These are phyloP conservation scores for Xylariaceae sp. DNA, from an alignment of 2,329 filamentous ascomycete species.

Conservation along the genomic window DNA sequence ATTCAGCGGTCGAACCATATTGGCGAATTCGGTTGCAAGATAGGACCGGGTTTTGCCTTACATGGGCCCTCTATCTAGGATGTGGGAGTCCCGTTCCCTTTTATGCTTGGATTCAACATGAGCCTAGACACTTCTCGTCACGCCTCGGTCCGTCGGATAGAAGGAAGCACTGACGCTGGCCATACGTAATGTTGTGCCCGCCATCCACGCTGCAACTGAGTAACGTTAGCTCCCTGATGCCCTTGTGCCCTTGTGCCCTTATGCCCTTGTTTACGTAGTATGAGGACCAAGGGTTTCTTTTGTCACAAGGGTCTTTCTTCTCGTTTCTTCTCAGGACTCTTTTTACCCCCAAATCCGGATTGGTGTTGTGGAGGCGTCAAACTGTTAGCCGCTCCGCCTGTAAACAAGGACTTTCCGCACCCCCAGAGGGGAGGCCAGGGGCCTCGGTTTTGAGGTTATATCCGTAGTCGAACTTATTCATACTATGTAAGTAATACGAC, in stretches of 20 bases:
- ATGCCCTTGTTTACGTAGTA: no score
- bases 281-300: no score
- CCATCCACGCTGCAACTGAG: constrained; percentile 6
- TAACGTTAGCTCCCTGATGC: neutral
- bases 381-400: no score
- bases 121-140: neutral
- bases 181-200: neutral
- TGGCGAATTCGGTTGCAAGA: neutral
- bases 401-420: no score
- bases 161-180: constrained; percentile 10
- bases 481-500: neutral
- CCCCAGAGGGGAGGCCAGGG: no score
- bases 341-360: no score
- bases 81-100: neutral
- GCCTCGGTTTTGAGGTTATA: no score
- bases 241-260: no score
- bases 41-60: neutral
- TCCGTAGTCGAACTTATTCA: neutral
- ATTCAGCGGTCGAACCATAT: constrained; percentile 9
- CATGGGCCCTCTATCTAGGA: neutral
- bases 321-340: no score
- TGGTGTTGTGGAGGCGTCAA: no score
- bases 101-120: neutral
- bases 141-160: neutral
- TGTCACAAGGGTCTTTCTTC: no score